These are phyloP conservation scores for Paecilomyces niveus DNA, from an alignment of 2,329 filamentous ascomycete species.

Conservation along the genomic window DNA sequence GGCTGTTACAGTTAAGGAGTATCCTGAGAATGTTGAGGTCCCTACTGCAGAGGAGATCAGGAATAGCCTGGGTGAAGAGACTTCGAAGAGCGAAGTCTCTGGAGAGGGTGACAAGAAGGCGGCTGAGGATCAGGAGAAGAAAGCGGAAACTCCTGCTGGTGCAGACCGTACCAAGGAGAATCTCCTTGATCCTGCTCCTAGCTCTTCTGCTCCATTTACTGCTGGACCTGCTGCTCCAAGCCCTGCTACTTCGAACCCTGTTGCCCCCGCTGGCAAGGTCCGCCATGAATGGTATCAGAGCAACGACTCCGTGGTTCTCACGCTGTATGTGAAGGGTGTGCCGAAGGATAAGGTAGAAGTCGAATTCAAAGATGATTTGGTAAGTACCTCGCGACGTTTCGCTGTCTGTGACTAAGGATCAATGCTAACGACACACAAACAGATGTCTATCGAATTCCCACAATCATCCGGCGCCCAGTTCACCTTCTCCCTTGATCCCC, in stretches of 20 bases:
- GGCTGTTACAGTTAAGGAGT: constrained; percentile 44
- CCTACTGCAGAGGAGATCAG: constrained; percentile 34
- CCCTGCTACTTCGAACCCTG: constrained; percentile 3
- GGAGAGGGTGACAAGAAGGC: constrained; percentile 3
- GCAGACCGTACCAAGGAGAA: constrained; percentile 3
- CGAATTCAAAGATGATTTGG: constrained; percentile 44
- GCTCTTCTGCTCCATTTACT: constrained; percentile 2
- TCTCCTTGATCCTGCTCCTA: constrained; percentile 2
- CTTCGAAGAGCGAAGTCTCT: constrained; percentile 11
- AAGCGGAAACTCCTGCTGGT: constrained; percentile 2
- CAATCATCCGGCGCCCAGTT: constrained; percentile 47
- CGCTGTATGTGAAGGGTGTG: constrained; percentile 59
- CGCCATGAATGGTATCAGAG: constrained; percentile 65
- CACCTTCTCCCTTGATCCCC: constrained; percentile 57
- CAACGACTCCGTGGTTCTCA: constrained; percentile 53
- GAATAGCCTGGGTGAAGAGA: constrained; percentile 23
- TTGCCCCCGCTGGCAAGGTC: constrained; percentile 48
- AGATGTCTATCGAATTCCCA: constrained; percentile 50
- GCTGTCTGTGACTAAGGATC: constrained; percentile 12
- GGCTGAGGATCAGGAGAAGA: constrained; percentile 1
- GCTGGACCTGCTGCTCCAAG: constrained; percentile 6
- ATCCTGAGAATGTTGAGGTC: constrained; percentile 42
- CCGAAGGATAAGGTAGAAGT: constrained; percentile 49
- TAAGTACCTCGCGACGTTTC: constrained; percentile 21
- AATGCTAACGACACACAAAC: constrained; percentile 13